phyloP scores from a whole-genome alignment of 202 grass and related monocot species.

The Cymbopogon flexuosus region DNA sequence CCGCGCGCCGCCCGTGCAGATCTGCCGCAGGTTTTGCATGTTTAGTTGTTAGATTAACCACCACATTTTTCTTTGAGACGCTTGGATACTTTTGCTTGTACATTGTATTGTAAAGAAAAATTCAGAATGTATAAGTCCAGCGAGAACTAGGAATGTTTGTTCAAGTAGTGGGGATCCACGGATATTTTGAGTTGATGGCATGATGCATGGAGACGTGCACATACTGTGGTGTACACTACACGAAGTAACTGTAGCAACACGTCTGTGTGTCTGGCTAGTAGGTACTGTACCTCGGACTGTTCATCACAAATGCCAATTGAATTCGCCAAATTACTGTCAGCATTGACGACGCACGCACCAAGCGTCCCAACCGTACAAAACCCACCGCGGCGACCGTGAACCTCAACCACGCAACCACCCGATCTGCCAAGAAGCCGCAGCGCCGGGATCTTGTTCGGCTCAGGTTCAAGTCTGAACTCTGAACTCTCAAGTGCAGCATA shows the following conservation, averaged over 20 bases:
- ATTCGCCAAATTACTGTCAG: not conserved
- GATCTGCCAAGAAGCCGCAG: not conserved
- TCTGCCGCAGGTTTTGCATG: no score
- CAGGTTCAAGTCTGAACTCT: not conserved
- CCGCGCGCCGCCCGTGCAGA: slow-evolving; percentile 45
- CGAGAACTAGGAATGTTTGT: no score
- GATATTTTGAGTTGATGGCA: not conserved
- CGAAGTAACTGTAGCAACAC: not conserved
- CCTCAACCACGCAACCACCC: not conserved
- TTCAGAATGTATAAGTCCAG: not conserved
- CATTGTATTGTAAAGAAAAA: no score
- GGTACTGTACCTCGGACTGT: not conserved
- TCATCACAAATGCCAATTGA: slow-evolving; percentile 1
- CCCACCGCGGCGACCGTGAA: not conserved
- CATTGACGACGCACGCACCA: not conserved
- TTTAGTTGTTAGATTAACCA: no score
- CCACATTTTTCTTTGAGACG: no score
- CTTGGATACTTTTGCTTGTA: not conserved
- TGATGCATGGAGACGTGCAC: not conserved
- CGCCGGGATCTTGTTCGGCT: not conserved
- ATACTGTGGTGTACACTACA: not conserved
- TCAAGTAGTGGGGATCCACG: no score
- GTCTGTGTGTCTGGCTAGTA: not conserved
- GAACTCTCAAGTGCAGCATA: not conserved
- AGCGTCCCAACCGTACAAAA: not conserved